Evolutionary conservation across 345 rosid genomes (phyloP), one percentile per base, ranked within the genome.

Genomic region (Sisymbrium altissimum): DNA sequence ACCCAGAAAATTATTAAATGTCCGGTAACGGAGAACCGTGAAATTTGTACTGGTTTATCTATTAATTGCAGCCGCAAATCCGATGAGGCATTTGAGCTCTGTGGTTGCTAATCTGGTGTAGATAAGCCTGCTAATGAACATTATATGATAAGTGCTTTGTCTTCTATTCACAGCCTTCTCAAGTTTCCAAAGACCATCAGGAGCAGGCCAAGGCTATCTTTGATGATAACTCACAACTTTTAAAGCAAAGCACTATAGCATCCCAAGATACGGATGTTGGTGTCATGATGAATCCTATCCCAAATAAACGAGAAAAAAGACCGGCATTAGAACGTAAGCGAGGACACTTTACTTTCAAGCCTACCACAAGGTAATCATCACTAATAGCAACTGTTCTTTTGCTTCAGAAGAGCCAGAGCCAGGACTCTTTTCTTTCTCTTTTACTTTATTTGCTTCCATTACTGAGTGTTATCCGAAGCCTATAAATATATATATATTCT

Each of bases 331-430:
- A 82, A 35, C 86, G 86, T 25, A 87, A 88, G 71, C 86, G 89
- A 13, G 78, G 84, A 68, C 89, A 80, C 54, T 94, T 94, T 78
- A 87, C 93, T 78, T 70, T 91, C 75, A 81, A 87, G 76, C 92
- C 89, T 54, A 74, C 68, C 53, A 78, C 66, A 2, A 86, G 89
- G 96, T 89, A 73, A 75, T 40, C 30, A 68, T 64, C 77, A 11
- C 39, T 67, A 13, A 6, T 63, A 52, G 62, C 59, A 23, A 36
- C 17, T 5, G 38, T 29, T 50, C 49, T 41, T 6, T 12, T 45
- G 21, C 14, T 57, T 64, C 10, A 44, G 23, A 15, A n/a, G n/a
- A n/a, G n/a, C n/a, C n/a, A n/a, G 71, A n/a, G 33, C 5, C 49
- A 56, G 14, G 9, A 17, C 46, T 21, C 48, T 39, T 12, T 48